Evolutionary conservation across 805 yeast genomes (phyloP).

Genomic region (Metschnikowia cerradonensis): DNA sequence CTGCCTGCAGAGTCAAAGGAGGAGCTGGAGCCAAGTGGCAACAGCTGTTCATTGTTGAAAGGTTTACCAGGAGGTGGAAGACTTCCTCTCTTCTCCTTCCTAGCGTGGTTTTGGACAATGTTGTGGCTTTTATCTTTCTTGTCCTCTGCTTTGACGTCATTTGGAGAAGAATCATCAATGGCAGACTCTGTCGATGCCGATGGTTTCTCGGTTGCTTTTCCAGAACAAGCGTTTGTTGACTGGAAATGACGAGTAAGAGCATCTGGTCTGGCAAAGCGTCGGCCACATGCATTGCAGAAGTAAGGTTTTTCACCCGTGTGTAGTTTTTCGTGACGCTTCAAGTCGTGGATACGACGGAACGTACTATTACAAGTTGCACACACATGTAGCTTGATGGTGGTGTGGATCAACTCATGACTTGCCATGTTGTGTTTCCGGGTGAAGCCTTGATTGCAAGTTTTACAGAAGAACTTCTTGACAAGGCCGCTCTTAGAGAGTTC

Average conservation of each 20-base stretch:
- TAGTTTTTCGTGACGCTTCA: constrained; percentile 68
- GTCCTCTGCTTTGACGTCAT: constrained; percentile 3
- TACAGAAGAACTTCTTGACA: constrained; percentile 45
- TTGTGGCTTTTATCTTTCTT: background rate
- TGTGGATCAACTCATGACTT: constrained; percentile 66
- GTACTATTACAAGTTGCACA: constrained; percentile 58
- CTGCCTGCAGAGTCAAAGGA: constrained; percentile 7
- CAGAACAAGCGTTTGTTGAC: constrained; percentile 33
- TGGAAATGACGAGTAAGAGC: constrained; percentile 69
- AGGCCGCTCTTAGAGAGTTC: constrained; percentile 3
- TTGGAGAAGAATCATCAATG: constrained; percentile 1
- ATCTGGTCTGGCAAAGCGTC: constrained; percentile 70
- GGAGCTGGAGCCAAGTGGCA: constrained; percentile 12
- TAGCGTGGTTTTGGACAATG: background rate
- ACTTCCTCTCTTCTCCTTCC: background rate
- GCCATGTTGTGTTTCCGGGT: constrained; percentile 73
- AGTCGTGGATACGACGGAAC: constrained; percentile 71
- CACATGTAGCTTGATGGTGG: constrained; percentile 57
- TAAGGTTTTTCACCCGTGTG: constrained; percentile 77
- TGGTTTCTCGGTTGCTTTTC: constrained; percentile 5
- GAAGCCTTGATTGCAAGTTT: constrained; percentile 59
- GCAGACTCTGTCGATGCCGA: background rate
- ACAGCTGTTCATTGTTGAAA: constrained; percentile 13
- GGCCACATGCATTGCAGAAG: constrained; percentile 55
- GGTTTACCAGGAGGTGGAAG: constrained; percentile 3